Base-by-base conservation (phyloP, 495 filamentous ascomycete species). In the Hyaloscypha hepaticicola region DNA sequence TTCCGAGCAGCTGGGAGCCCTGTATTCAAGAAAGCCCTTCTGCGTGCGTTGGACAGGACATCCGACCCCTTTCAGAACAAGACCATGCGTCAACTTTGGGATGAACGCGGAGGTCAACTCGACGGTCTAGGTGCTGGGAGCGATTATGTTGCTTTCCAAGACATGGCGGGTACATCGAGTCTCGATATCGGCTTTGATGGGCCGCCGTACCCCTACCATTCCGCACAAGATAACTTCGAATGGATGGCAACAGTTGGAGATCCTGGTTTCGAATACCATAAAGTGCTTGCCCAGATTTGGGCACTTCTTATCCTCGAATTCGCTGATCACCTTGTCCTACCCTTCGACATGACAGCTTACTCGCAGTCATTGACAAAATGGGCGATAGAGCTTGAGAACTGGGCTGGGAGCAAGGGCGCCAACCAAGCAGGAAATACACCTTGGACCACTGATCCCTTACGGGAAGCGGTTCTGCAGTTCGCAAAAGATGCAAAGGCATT, bases 61-160 rank as follows among this genome's bases (percentile, higher is more conserved):
- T 73, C 76, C 4, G 93, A 98, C 68, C 91, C 91, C 0, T 73
- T 77, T 34, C 79, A 77, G 50, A 96, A 97, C 70, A 78, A 83
- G 58, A 90, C 92, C 4, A 75, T 98, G 3, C 85, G 85, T 57
- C 77, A 87, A 9, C 77, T 91, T 7, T 99, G 94, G 93, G 83
- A 91, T 31, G 75, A 83, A n/a, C 80, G 82, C 14, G 77, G 83
- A 9, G 80, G 76, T 27, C 78, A 83, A 26, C 87, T 97, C 64
- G 85, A 85, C 5, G 86, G 85, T 1, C 79, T 96, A 1, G 92
- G 91, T 55, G 86, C 87, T 12, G 90, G 86, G n/a, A 90, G 91
- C 70, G 95, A 97, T 72, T 95, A 91, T 70, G 89, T 94, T 29
- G 86, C 93, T 34, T 99, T 97, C 75, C 94, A 97, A 74, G 86